Evolutionary conservation across 306 rosid species (phyloP).

Genomic region (Quercus bicolor): DNA sequence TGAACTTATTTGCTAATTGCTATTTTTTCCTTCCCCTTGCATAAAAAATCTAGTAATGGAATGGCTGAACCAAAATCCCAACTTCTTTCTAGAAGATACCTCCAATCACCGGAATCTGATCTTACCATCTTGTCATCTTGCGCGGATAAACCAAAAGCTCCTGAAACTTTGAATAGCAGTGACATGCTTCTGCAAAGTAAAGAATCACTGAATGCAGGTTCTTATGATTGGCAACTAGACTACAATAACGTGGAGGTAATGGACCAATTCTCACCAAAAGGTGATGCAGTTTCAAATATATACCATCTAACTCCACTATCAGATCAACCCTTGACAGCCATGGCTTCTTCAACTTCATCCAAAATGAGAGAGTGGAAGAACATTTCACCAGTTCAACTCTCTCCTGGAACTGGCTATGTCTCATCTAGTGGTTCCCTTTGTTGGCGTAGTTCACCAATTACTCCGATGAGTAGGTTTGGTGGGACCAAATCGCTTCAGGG

Average conservation of each 20-base stretch:
- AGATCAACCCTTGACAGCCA: slow-evolving; percentile 12
- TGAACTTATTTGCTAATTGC: not conserved
- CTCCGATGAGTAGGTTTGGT: slow-evolving; percentile 36
- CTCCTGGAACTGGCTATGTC: slow-evolving; percentile 23
- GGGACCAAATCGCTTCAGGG: slow-evolving; percentile 19
- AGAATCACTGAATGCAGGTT: slow-evolving; percentile 13
- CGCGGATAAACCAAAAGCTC: slow-evolving; percentile 13
- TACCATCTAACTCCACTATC: slow-evolving; percentile 22
- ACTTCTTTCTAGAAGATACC: slow-evolving; percentile 30
- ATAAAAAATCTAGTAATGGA: slow-evolving; percentile 34
- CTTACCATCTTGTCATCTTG: slow-evolving; percentile 23
- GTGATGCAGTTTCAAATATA: slow-evolving; percentile 6
- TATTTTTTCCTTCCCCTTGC: not conserved
- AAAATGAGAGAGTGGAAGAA: slow-evolving; percentile 19
- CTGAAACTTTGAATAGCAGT: slow-evolving; percentile 13
- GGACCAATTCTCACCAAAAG: slow-evolving; percentile 27
- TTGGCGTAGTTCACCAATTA: slow-evolving; percentile 46
- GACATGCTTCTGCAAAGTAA: slow-evolving; percentile 24
- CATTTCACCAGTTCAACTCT: slow-evolving; percentile 13
- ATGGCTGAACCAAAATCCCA: slow-evolving; percentile 36
- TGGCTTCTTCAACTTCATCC: slow-evolving; percentile 25
- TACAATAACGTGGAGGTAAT: slow-evolving; percentile 8
- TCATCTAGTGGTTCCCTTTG: slow-evolving; percentile 30
- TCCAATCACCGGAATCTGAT: slow-evolving; percentile 31
- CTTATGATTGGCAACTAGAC: slow-evolving; percentile 26